Conservation (phyloP, 2,329 filamentous ascomycete species). For the Rasamsonia emersonii region DNA sequence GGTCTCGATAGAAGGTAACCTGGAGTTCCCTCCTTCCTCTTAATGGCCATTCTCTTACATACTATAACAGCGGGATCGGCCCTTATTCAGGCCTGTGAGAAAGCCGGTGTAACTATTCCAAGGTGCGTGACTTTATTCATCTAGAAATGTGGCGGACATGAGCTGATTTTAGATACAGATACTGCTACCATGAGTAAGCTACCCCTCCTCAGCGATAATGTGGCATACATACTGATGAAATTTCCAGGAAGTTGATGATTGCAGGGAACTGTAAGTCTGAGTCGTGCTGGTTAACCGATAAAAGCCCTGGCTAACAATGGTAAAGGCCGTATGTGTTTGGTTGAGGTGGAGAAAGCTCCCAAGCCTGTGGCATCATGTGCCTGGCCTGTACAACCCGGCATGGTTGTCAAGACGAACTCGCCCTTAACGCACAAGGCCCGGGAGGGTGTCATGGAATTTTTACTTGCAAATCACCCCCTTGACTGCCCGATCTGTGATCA, state of each 20-base stretch:
- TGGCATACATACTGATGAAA: constrained; percentile 19
- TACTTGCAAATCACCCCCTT: constrained; percentile 90
- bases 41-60: constrained; percentile 16
- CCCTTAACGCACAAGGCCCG: constrained; percentile 93
- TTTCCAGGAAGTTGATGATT: constrained; percentile 83
- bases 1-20: constrained; percentile 87
- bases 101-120: constrained; percentile 83
- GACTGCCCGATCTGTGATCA: constrained; percentile 98
- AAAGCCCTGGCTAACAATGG: constrained; percentile 7
- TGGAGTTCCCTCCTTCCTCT: no score
- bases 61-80: constrained; percentile 70
- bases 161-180: constrained; percentile 50
- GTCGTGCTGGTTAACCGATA: not conserved
- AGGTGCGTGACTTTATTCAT: constrained; percentile 47
- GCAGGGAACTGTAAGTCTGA: constrained; percentile 72
- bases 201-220: constrained; percentile 14
- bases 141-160: constrained; percentile 3
- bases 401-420: constrained; percentile 98
- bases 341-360: constrained; percentile 91
- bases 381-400: constrained; percentile 96
- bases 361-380: constrained; percentile 98
- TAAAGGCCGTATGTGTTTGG: constrained; percentile 81
- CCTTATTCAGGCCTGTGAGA: constrained; percentile 98
- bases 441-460: constrained; percentile 98
- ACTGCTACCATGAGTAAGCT: constrained; percentile 94